A percentile compares a stretch with the other conserved stretches of the same genome.
Conservation (phyloP, 768 basidiomycete genomes). For the Kwoniella sp. region DNA sequence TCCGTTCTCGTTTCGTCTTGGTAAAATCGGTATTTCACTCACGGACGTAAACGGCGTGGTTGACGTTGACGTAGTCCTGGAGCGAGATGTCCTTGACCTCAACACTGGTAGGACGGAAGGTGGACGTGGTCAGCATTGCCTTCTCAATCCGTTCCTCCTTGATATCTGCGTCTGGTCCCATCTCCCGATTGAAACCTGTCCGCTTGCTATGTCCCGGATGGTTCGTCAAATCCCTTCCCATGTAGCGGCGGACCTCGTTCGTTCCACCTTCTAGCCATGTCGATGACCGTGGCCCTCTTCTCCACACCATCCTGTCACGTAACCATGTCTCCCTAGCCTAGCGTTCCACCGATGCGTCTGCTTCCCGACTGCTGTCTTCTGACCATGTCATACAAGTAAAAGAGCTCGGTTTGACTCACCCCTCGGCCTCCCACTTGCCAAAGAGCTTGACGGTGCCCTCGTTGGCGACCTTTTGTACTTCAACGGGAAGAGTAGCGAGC, state of each 20-base stretch:
- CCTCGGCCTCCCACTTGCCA: conserved; percentile 97
- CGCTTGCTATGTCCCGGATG: too few species aligned
- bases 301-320: neutral
- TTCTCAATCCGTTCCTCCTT: neutral
- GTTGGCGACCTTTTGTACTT: conserved; percentile 58
- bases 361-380: neutral
- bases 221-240: too few species aligned
- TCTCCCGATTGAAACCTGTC: too few species aligned
- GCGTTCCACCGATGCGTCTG: neutral
- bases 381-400: neutral
- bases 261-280: too few species aligned
- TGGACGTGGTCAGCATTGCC: neutral
- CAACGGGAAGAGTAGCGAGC: conserved; percentile 51
- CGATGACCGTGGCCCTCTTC: too few species aligned
- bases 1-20: too few species aligned
- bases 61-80: conserved; percentile 98
- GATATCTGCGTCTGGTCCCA: too few species aligned
- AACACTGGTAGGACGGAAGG: conserved; percentile 63
- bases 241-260: too few species aligned
- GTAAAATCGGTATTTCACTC: conserved; percentile 27
- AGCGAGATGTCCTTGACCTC: conserved; percentile 99
- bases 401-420: conserved; percentile 75
- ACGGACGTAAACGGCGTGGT: conserved; percentile 90
- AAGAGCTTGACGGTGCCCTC: conserved; percentile 79
- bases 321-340: neutral